Evolutionary conservation across 2,329 filamentous ascomycete genomes (phyloP), one percentile per base, ranked within the genome.

Genomic region (Fusarium nematophilum): DNA sequence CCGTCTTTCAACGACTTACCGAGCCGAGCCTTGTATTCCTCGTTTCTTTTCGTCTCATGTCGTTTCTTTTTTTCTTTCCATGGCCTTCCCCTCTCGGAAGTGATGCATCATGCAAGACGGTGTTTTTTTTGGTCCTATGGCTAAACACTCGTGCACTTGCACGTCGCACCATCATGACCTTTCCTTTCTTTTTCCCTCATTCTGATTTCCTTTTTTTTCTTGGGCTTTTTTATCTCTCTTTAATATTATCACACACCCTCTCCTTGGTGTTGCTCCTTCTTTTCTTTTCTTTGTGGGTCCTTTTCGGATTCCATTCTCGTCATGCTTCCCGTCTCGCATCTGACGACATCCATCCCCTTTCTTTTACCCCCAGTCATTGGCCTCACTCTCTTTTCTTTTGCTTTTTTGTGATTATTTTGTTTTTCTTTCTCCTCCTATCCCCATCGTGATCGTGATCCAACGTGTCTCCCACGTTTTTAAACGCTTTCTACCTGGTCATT

Each of bases 381-480:
- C 37, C 6, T 43, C 31, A 42, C 27, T 33, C 42, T 14, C 51
- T 44, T 33, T n/a, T 45, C 9, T 31, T 33, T 33, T 37, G n/a
- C 38, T 55, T 15, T 11, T 18, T 44, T 11, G 14, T 40, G 18
- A 30, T 45, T 25, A 39, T 36, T 47, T 18, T 34, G 29, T 26
- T 40, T 31, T 13, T 33, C 14, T 26, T 15, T 43, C 27, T 43
- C 27, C 21, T 21, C 21, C 21, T 21, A 4, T 21, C 34, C 30
- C 46, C 45, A 49, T 54, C 6, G n/a, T 13, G 13, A 18, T 47
- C 23, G 42, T 33, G 36, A 53, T 60, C 48, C 43, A 59, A 64
- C 59, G 42, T 57, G 55, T 43, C 37, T 45, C 14, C 40, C 64
- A 53, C 59, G 50, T 64, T 65, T 64, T 17, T 34, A 6, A 21